Base-by-base conservation (phyloP, 306 rosid species). In the Benincasa hispida region DNA sequence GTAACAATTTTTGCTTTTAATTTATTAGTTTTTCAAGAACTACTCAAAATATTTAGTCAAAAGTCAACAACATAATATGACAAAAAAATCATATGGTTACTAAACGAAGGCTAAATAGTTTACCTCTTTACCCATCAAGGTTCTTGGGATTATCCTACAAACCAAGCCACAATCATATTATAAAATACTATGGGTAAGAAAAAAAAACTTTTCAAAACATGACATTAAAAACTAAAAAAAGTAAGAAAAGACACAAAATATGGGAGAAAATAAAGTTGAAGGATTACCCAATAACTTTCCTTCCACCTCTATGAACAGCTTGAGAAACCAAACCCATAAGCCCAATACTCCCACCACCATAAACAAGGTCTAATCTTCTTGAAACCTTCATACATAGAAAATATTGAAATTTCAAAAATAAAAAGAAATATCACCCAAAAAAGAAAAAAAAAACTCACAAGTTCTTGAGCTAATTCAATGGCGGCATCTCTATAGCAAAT, bases 321-420 rank as follows among this genome's bases (percentile, higher is more conserved):
- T 85, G 87, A 9, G 91, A 82, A 74, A 88, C 87, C 80, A 82
- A 74, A 56, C 89, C 91, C 91, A 88, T 88, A 12, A 88, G 74
- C n/a, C 91, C 91, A 22, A 86, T 84, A 57, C 89, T 80, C n/a
- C 91, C 91, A 12, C 91, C 91, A 27, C 91, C 89, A 73, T 88
- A 88, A n/a, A 86, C 89, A 62, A 88, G 91, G 76, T 82, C 86
- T 63, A 88, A 59, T 75, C 77, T 79, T 62, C 84, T 82, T 28
- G 85, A 80, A 13, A 88, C 91, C 91, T 88, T 79, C 30, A 22
- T 5, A n/a, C 17, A 41, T 24, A 21, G 7, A 7, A 37, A 21
- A 22, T 9, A 10, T 3, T 48, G 53, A 19, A 22, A 14, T 0
- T 47, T 30, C 2, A 37, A 6, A 37, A 6, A 37, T 8, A 24